Evolutionary conservation across 352 stramenopile genomes (phyloP).

Genomic region (Globisporangium camurandrum): DNA sequence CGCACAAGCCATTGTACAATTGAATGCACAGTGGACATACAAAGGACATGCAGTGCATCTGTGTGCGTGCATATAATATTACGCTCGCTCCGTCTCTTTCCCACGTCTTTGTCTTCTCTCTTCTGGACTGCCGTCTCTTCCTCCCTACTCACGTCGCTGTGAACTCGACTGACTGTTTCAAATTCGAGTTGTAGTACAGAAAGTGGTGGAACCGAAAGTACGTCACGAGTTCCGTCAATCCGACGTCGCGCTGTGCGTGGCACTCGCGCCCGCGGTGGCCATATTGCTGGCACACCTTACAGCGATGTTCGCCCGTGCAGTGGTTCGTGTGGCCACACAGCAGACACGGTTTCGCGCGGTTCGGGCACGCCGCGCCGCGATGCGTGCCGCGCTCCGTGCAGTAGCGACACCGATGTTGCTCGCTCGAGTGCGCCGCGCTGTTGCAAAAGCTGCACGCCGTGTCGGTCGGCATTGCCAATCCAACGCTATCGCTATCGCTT

Average conservation of each 20-base stretch:
- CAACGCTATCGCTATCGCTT: neutral
- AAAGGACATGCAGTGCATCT: too few relatives aligned
- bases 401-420: slow-evolving; percentile 77
- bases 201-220: slow-evolving; percentile 87
- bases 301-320: slow-evolving; percentile 74
- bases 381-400: slow-evolving; percentile 77
- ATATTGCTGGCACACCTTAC: slow-evolving; percentile 76
- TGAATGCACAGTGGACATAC: too few relatives aligned
- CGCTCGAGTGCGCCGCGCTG: slow-evolving; percentile 50
- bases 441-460: slow-evolving; percentile 49
- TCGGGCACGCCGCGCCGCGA: slow-evolving; percentile 59
- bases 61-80: too few relatives aligned
- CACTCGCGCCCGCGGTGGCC: slow-evolving; percentile 79
- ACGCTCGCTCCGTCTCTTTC: too few relatives aligned
- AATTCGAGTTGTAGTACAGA: slow-evolving; percentile 85
- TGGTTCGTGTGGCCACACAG: slow-evolving; percentile 71
- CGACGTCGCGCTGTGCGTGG: slow-evolving; percentile 74
- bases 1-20: too few relatives aligned
- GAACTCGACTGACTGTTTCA: slow-evolving; percentile 85
- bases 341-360: slow-evolving; percentile 57
- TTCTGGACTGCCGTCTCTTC: too few relatives aligned
- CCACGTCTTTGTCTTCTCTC: too few relatives aligned
- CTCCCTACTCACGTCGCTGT: slow-evolving; percentile 31
- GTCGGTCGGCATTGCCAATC: slow-evolving; percentile 1
- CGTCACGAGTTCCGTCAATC: slow-evolving; percentile 68